These are phyloP conservation scores for Sporothrix sp. DNA, from an alignment of 2,329 filamentous ascomycete species.

Conservation along the genomic window DNA sequence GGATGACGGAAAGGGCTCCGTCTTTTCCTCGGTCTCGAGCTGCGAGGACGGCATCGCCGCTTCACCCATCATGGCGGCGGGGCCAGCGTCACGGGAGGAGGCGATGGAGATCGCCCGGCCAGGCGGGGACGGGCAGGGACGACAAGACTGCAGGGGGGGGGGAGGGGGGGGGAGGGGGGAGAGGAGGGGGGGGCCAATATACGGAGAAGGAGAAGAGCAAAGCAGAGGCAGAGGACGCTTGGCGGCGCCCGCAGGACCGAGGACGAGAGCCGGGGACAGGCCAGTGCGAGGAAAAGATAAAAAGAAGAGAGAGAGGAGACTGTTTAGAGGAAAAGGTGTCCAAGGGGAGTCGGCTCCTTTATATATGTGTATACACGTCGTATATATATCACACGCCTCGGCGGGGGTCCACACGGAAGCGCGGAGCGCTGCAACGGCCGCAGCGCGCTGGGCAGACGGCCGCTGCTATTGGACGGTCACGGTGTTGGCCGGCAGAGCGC, in stretches of 20 bases:
- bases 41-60: slow-evolving; percentile 15
- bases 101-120: slow-evolving; percentile 1
- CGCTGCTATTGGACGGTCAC: too few relatives aligned
- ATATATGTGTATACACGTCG: too few relatives aligned
- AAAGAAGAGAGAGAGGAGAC: neutral
- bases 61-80: slow-evolving; percentile 1
- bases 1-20: slow-evolving; percentile 48
- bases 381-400: too few relatives aligned
- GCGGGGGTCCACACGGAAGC: too few relatives aligned
- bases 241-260: too few relatives aligned
- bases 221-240: neutral
- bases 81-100: neutral
- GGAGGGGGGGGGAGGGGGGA: neutral
- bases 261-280: too few relatives aligned
- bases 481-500: too few relatives aligned
- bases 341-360: neutral
- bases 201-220: neutral
- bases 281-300: neutral
- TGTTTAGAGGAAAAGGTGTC: too few relatives aligned
- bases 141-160: neutral
- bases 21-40: slow-evolving; percentile 40
- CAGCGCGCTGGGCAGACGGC: too few relatives aligned
- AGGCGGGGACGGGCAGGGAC: too few relatives aligned
- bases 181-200: neutral
- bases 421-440: too few relatives aligned